Evolutionary conservation across 306 rosid species (phyloP), one percentile per base, ranked within the genome.

Genomic region (Sechiopsis laciniata): DNA sequence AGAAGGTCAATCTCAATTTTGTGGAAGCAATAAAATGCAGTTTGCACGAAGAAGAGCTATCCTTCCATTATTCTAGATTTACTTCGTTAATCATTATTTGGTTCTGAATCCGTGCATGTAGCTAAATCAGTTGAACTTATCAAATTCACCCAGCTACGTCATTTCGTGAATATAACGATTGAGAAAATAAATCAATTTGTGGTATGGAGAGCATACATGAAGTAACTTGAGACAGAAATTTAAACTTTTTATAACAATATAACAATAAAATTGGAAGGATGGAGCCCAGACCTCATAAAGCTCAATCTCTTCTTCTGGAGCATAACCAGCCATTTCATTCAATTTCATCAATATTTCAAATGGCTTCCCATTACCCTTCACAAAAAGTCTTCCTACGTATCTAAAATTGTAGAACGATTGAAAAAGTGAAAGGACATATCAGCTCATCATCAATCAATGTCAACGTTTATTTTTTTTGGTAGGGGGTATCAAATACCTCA

Each of bases 251-350:
- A 42, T 3, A 21, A 26, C 48, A 76, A 29, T 42, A 42, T 3
- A 21, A 26, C 48, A 76, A 29, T 40, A 42, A 53, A 75, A 52
- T 55, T 32, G 63, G 46, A 55, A 73, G 55, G 7, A 11, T 64
- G 71, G 75, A 46, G 73, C 73, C 84, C 87, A 51, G 75, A 95
- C 99, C 99, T 95, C 97, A 76, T 81, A 95, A 56, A 95, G 97
- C 65, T 85, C 89, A 63, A 95, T 95, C 77, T 91, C 96, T 78
- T 91, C 96, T 20, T 89, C 96, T 55, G 89, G 91, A 72, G 81
- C 82, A 82, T 86, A 89, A 64, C 95, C 90, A 78, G 95, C 97
- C 96, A 95, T 76, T 83, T 91, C 89, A 83, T 91, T 91, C 72
- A 95, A 79, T 82, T 46, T 91, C 8, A 82, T 62, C 80, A 95